Conservation (phyloP, 768 basidiomycete species). For the Termitomyces sp. region DNA sequence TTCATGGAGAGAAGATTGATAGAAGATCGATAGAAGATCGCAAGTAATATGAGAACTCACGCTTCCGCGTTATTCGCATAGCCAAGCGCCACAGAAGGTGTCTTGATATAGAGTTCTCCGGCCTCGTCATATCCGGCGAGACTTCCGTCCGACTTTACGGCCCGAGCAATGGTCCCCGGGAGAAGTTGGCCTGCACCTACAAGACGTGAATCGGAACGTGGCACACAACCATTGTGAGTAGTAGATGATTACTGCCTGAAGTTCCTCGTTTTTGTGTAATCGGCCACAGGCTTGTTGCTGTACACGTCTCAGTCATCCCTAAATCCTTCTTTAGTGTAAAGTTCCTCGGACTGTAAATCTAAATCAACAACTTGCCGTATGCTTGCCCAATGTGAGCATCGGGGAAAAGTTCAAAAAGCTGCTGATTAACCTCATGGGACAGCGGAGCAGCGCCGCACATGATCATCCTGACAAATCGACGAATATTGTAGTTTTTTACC, state of each 20-base stretch:
- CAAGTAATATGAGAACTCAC: slow-evolving; percentile 30
- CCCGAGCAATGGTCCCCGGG: slow-evolving; percentile 48
- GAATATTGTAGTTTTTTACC: slow-evolving; percentile 44
- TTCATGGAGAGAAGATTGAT: neutral
- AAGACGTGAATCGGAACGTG: neutral
- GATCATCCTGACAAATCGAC: slow-evolving; percentile 33
- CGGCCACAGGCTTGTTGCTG: slow-evolving; percentile 44
- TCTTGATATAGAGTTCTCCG: slow-evolving; percentile 53
- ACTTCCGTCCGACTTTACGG: slow-evolving; percentile 54
- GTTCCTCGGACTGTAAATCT: neutral
- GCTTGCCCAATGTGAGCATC: slow-evolving; percentile 51
- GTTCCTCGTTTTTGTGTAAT: slow-evolving; percentile 40
- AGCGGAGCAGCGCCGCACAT: slow-evolving; percentile 59
- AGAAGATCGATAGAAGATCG: neutral
- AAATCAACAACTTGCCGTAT: slow-evolving; percentile 33
- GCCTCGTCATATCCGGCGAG: slow-evolving; percentile 48
- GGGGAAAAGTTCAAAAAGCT: slow-evolving; percentile 45
- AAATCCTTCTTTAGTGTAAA: neutral
- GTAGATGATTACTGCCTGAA: slow-evolving; percentile 36
- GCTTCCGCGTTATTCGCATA: slow-evolving; percentile 58
- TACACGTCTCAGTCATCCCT: slow-evolving; percentile 67
- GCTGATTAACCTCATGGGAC: slow-evolving; percentile 44
- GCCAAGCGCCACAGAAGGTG: slow-evolving; percentile 48
- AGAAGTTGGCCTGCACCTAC: slow-evolving; percentile 47
- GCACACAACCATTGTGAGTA: neutral